Evolutionary conservation across 2,329 filamentous ascomycete genomes (phyloP).

Genomic region (Sporothrix euskadiensis): DNA sequence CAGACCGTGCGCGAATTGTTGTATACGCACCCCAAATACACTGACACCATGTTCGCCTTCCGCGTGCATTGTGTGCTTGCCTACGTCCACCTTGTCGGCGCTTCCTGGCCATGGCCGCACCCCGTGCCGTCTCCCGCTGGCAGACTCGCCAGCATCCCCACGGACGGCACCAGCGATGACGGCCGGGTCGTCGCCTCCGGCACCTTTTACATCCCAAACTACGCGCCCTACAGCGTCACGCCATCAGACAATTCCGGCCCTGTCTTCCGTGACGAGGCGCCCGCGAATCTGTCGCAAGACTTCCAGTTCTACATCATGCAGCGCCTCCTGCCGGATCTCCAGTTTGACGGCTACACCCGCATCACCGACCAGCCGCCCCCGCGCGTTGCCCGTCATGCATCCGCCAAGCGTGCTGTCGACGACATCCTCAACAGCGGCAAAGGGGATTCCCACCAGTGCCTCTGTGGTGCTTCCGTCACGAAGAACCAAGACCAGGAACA

Average conservation of each 20-base stretch:
- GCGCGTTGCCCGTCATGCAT: too few relatives aligned
- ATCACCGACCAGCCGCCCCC: neutral
- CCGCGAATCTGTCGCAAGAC: neutral
- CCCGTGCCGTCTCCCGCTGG: neutral
- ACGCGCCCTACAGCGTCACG: neutral
- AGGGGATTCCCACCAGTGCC: neutral
- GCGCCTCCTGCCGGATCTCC: neutral
- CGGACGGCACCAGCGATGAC: neutral
- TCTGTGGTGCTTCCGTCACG: neutral
- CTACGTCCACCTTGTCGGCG: neutral
- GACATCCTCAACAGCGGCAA: neutral
- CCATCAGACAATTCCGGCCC: neutral
- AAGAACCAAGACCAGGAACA: neutral
- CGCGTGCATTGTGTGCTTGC: neutral
- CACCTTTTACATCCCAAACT: neutral
- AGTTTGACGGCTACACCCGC: neutral
- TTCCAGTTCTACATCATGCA: conserved; percentile 13
- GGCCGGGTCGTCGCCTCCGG: neutral
- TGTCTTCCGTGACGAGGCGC: neutral
- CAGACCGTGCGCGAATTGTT: neutral
- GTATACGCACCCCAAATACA: neutral
- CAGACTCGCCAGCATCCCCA: neutral
- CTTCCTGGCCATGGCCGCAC: neutral
- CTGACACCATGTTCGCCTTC: neutral
- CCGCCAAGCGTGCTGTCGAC: neutral